Evolutionary conservation across 345 rosid genomes (phyloP), one percentile per base, ranked within the genome.

Genomic region (Salix udensis): DNA sequence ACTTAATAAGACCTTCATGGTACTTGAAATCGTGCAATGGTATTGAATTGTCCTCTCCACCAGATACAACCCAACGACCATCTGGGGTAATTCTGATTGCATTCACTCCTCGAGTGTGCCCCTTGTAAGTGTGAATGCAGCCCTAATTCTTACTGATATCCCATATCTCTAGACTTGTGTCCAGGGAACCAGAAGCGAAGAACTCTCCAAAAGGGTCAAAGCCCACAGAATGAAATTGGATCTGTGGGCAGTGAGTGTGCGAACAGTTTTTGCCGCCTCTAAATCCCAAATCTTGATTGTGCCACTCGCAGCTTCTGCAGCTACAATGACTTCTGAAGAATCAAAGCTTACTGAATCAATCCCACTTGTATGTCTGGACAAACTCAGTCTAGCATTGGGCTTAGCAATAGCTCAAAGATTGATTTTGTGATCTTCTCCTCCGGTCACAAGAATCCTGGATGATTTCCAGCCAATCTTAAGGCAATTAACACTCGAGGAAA

Each of bases 321-420:
- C 99, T 69, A 93, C 97, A 66, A 89, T 77, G 37, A 89, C 97
- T 82, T 93, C 95, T 0, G 96, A 92, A 83, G 97, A 90, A 89
- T 96, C 99, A 82, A 96, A 91, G 39, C 92, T 88, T 74, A 96
- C 98, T 31, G 99, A 96, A 86, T 93, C 99, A 42, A 96, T 87
- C 71, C 97, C 97, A 69, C 98, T 93, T 8, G 90, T 88, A 79
- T 93, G 97, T 78, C 99, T 97, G 21, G 96, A 92, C 83, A 96
- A 86, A 82, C 98, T 96, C 98, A 90, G 88, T 82, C 93, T 88
- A 64, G 99, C 94, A 71, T 96, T 93, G 85, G 98, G 99, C 82
- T 96, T 96, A 82, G 98, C 99, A 70, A 96, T 96, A 86, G 99
- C 97, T 98, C 99, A 96, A 69, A 96, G 94, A 86, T 96, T 96